A percentile compares a stretch with the other conserved stretches of the same genome.
Evolutionary conservation across 164 flowering plant species (phyloP).

Genomic region (Kalanchoe fedtschenkoi): DNA sequence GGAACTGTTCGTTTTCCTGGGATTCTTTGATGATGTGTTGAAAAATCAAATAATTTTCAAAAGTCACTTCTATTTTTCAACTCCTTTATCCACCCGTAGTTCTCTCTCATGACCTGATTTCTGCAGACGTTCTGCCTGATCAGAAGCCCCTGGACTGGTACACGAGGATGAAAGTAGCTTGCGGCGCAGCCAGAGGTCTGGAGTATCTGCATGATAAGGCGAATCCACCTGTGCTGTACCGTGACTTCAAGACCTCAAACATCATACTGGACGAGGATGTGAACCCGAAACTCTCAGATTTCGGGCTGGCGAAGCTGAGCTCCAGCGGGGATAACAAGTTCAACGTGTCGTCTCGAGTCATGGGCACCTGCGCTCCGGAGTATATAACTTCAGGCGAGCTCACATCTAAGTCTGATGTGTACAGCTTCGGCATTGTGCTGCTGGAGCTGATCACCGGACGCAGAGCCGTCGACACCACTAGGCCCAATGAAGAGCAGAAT

Average conservation of each 20-base stretch:
- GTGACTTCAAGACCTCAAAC: constrained; percentile 53
- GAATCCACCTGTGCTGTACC: constrained; percentile 53
- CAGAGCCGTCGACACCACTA: constrained; percentile 54
- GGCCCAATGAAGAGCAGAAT: constrained; percentile 44
- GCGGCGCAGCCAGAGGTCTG: constrained; percentile 49
- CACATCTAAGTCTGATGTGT: constrained; percentile 59
- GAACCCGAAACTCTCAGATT: constrained; percentile 52
- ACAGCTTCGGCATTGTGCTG: constrained; percentile 61
- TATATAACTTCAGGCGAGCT: constrained; percentile 41
- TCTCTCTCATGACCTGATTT: no score
- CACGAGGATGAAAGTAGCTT: constrained; percentile 49
- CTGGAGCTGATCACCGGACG: constrained; percentile 60
- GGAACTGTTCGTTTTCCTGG: constrained; percentile 10
- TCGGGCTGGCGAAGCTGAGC: constrained; percentile 49
- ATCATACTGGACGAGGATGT: constrained; percentile 38
- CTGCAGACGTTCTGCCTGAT: no score
- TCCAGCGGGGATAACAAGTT: constrained; percentile 26
- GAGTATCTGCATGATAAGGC: no score
- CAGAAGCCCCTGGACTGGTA: no score
- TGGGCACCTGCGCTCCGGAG: constrained; percentile 72
- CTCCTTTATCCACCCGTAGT: no score
- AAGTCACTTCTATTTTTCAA: no score
- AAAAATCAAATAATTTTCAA: no score
- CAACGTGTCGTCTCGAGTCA: constrained; percentile 36
- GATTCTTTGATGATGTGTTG: no score